phyloP scores from a whole-genome alignment of 495 filamentous ascomycete species.

The Neurospora tetraspora region DNA sequence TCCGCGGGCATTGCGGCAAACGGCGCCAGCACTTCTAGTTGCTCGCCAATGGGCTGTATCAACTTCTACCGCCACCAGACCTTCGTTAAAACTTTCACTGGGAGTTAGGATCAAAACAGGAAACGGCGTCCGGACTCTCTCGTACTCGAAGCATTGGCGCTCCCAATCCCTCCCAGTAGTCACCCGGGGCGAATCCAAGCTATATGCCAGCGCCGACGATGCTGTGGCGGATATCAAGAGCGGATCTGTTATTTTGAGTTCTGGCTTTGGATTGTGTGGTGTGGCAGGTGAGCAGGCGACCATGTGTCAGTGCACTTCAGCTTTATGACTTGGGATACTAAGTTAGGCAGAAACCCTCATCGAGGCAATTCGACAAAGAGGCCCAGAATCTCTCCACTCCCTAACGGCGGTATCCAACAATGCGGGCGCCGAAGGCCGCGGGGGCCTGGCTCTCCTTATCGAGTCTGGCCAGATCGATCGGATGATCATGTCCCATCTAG shows the following conservation, averaged over 20 bases:
- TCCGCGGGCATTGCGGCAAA: not conserved
- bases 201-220: constrained; percentile 48
- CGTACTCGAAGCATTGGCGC: constrained; percentile 10
- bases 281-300: constrained; percentile 37
- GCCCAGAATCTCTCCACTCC: constrained; percentile 33
- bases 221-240: constrained; percentile 50
- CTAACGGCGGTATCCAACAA: constrained; percentile 60
- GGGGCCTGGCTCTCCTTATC: constrained; percentile 44
- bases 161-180: constrained; percentile 18
- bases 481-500: constrained; percentile 51
- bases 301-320: not conserved
- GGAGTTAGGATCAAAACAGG: not conserved
- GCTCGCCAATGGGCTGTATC: not conserved
- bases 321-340: not conserved
- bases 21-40: not conserved
- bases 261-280: constrained; percentile 54
- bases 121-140: constrained; percentile 2
- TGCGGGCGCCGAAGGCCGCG: constrained; percentile 46
- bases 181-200: constrained; percentile 36
- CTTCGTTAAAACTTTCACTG: not conserved
- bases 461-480: constrained; percentile 45
- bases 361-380: constrained; percentile 36
- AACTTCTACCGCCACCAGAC: not conserved
- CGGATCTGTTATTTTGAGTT: constrained; percentile 47
- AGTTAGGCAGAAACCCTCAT: constrained; percentile 35